Base-by-base conservation (phyloP, 2,329 filamentous ascomycete genomes). In the Aspergillus sp. region DNA sequence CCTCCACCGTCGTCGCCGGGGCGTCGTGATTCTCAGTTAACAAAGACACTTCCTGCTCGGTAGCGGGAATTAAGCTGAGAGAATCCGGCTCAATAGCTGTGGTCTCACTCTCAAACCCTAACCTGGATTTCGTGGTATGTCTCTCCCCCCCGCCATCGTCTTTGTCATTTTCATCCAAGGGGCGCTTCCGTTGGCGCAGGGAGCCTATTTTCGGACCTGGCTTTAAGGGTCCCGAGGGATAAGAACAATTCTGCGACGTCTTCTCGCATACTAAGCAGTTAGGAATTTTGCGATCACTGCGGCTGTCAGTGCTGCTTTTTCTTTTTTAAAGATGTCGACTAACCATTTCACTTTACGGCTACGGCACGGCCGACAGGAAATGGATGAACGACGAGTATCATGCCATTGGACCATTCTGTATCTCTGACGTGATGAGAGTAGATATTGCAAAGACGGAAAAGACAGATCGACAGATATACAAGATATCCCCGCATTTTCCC, bases 181-280 rank as follows among this genome's bases (percentile, higher is more conserved):
- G 7, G 9, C 44, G 30, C 37, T 46, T 37, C 43, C 30, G 15
- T 17, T 17, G 32, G 38, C 52, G 47, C 19, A 48, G 44, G 7
- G 44, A 44, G 54, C 64, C 64, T 22, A 56, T 54, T 48, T 64
- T 64, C n/a, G 61, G 61, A 1, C 61, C 61, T 2, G 61, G 61
- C 45, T 61, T 63, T 43, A 52, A 43, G 3, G 60, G 49, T 6
- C 53, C 53, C 5, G 52, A 46, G 4, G 61, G 61, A 46, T 64
- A 64, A 23, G 53, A 50, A 49, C 61, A 64, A 13, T 23, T 27
- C 32, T 52, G 48, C 4, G 42, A 43, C 17, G 55, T 48, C 41
- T 60, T 54, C 15, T 47, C 44, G 49, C 62, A 65, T 43, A 59
- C 55, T 5, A 47, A 30, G 30, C 55, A 57, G 10, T 13, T 13